Evolutionary conservation across 2,329 filamentous ascomycete genomes (phyloP), one percentile per base, ranked within the genome.

Genomic region (Fusarium metavorans): DNA sequence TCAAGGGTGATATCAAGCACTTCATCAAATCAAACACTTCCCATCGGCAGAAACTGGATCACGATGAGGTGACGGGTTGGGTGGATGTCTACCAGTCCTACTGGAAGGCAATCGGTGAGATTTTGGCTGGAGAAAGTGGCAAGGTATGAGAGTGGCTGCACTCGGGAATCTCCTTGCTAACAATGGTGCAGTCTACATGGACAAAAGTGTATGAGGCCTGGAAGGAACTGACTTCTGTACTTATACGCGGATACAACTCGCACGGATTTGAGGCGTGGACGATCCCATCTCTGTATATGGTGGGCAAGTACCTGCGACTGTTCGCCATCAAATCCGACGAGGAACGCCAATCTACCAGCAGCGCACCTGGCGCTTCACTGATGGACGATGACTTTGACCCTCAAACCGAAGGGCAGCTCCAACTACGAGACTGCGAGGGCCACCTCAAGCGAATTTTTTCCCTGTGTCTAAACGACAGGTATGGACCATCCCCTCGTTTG

Each of bases 241-340:
- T 98, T 43, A 92, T 95, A 67, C 91, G 95, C 75, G 95, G 95
- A 35, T 98, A 98, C 81, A 92, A 92, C 39, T 92, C 89, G 74
- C 87, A 88, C 65, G 89, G 90, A 4, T 94, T 98, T 77, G 92
- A 94, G 74, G 92, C 95, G 35, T 99, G 97, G 96, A 97, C 95
- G 0, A 91, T 99, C 61, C 95, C 97, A 5, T 95, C 94, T 80
- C 87, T 99, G 43, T 98, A 98, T 80, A 89, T 93, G 62, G 92
- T 93, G 27, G 95, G 95, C 64, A 97, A 95, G 83, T 95, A 97
- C 81, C 84, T 99, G 68, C 89, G 97, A 69, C 86, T 93, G 50
- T 97, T 98, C 83, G 97, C 97, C 57, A 97, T 98, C 82, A 94
- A 93, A 80, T 95, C 97, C 66, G 97, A 99, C 81, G 90, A 92